A percentile compares a stretch with the other conserved stretches of the same genome.
phyloP scores from a whole-genome alignment of 106 monocot genomes.

The Chionographis japonica region DNA sequence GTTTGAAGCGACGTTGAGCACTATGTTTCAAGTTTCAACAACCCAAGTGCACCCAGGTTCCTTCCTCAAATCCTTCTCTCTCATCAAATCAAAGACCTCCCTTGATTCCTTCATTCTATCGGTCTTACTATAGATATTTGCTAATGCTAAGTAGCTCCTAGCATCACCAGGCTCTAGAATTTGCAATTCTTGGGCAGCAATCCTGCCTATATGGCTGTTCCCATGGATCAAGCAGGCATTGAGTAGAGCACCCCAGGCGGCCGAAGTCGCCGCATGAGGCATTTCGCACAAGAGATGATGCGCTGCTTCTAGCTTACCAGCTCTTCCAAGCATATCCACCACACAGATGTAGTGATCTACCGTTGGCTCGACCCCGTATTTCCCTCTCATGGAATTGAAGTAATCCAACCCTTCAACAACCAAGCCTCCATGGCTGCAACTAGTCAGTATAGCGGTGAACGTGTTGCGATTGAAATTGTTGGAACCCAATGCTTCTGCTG shows the following conservation, averaged over 20 bases:
- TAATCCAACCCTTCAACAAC: conserved; percentile 29
- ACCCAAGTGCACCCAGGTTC: conserved; percentile 34
- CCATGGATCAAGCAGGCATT: conserved; percentile 38
- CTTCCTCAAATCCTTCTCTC: conserved; percentile 20
- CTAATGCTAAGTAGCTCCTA: conserved; percentile 11
- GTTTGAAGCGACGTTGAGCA: no score
- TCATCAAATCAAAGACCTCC: conserved; percentile 10
- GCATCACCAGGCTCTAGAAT: conserved; percentile 21
- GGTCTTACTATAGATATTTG: background rate
- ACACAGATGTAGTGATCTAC: conserved; percentile 34
- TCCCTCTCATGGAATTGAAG: conserved; percentile 26
- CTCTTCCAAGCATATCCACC: conserved; percentile 52
- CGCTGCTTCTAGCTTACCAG: conserved; percentile 31
- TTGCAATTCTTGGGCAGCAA: conserved; percentile 25
- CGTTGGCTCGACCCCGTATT: conserved; percentile 25
- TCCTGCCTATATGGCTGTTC: conserved; percentile 10
- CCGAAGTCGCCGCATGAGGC: conserved; percentile 12
- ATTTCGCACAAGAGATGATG: conserved; percentile 10
- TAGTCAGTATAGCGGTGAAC: conserved; percentile 40
- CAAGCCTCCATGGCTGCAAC: conserved; percentile 55
- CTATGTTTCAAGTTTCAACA: background rate
- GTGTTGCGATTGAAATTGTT: conserved; percentile 34
- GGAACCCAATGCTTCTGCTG: conserved; percentile 26
- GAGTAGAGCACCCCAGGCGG: conserved; percentile 41
- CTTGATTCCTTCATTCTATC: conserved; percentile 16